Evolutionary conservation across 148 eudicot genomes (phyloP).

Genomic region (Cornus suecica): DNA sequence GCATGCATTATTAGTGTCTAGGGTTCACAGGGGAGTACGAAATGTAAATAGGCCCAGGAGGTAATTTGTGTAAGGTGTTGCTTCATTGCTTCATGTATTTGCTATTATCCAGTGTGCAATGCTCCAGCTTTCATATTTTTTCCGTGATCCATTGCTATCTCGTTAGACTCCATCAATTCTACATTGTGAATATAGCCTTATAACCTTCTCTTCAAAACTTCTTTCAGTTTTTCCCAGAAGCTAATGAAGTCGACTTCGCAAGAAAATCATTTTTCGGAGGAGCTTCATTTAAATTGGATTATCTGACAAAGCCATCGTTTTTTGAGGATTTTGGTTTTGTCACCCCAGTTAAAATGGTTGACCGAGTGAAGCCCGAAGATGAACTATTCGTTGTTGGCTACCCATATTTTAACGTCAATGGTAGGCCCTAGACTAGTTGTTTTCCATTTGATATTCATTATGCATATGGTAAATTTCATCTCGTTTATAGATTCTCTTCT

Average conservation of each 20-base stretch:
- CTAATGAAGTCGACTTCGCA: constrained; percentile 83
- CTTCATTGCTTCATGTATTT: not conserved
- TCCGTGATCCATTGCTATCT: not conserved
- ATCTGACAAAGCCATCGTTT: constrained; percentile 90
- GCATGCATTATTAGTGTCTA: not conserved
- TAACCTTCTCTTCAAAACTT: constrained; percentile 21
- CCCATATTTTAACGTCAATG: constrained; percentile 93
- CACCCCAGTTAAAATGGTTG: constrained; percentile 78
- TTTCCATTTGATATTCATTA: constrained; percentile 3
- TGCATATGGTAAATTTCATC: not conserved
- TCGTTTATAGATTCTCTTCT: constrained; percentile 8
- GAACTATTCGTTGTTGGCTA: constrained; percentile 85
- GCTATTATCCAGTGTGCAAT: not conserved
- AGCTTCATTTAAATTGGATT: constrained; percentile 85
- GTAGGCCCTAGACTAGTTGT: constrained; percentile 31
- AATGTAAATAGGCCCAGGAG: not conserved
- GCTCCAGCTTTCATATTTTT: not conserved
- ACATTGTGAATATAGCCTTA: not conserved
- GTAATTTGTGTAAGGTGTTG: not conserved
- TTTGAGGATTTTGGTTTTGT: constrained; percentile 89
- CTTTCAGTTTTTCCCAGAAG: constrained; percentile 95
- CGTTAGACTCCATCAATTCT: not conserved
- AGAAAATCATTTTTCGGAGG: constrained; percentile 75
- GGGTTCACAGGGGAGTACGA: too few species aligned
- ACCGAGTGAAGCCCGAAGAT: constrained; percentile 87